These are phyloP conservation scores for Solanum rostratum DNA, from an alignment of 257 asterid species.

Conservation along the genomic window DNA sequence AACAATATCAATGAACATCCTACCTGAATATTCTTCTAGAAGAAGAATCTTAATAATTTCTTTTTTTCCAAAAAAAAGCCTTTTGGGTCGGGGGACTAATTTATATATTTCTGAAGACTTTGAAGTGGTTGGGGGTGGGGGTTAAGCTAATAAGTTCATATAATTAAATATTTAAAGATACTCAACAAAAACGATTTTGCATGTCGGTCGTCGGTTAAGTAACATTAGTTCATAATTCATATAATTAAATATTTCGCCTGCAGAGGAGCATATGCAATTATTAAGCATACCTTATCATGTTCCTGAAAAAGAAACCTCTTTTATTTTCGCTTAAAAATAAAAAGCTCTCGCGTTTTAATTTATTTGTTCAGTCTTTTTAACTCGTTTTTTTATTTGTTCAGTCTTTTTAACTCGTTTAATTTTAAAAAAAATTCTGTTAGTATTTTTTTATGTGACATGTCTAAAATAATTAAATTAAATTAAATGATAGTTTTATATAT, in stretches of 20 bases:
- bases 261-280: neutral
- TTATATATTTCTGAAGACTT: neutral
- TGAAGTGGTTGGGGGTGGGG: neutral
- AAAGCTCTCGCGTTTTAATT: too few species aligned
- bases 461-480: too few species aligned
- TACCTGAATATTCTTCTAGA: too few species aligned
- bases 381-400: too few species aligned
- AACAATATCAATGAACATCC: too few species aligned
- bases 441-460: too few species aligned
- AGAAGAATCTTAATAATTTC: too few species aligned
- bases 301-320: neutral
- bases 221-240: neutral
- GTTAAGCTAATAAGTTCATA: neutral
- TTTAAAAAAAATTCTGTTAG: too few species aligned
- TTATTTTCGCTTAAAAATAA: neutral
- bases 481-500: too few species aligned
- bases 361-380: too few species aligned
- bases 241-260: neutral
- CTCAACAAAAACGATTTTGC: neutral
- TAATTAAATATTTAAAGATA: too few species aligned
- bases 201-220: neutral
- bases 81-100: neutral
- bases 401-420: too few species aligned
- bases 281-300: neutral
- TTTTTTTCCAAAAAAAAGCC: neutral